Evolutionary conservation across 1,284 basidiomycete species (phyloP), one percentile per base, ranked within the genome.

Genomic region (Cerioporus squamosus): DNA sequence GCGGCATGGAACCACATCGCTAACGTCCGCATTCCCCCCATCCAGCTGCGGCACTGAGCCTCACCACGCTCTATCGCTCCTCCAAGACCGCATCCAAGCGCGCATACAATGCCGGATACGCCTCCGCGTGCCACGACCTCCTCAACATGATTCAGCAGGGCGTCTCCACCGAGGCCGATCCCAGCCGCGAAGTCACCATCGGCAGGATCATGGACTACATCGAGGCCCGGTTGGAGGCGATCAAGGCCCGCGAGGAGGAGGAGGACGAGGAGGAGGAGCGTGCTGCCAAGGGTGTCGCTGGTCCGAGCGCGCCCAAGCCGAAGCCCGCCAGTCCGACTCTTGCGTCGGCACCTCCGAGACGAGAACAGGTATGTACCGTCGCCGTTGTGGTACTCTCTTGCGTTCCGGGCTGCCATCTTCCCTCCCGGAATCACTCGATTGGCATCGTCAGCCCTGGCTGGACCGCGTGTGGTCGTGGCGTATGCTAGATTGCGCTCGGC

Each of bases 181-280:
- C 62, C 15, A 68, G 69, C 23, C 67, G 68, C 44, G 72, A 71
- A 33, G 84, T 90, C 81, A 84, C 86, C 0, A 87, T 92, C 65
- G 89, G 87, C 15, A 74, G 86, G 44, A 85, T 93, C 53, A 84
- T 92, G 85, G 89, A 92, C 66, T 92, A 90, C 85, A 83, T 87
- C 52, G 78, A 80, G 62, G 78, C 76, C 1, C 70, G 77, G 56
- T 73, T 91, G 44, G 90, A 92, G 33, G 89, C 88, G 0, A 82
- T 91, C 55, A 83, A 79, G 65, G 78, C 83, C 2, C 77, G 85
- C 51, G 87, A 90, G 57, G 88, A 90, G 54, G 90, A 91, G 68
- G 90, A 91, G 60, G 88, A 90, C 38, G 90, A 91, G 68, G 90
- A 90, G 54, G 87, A 90, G 62, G 87, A 90, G 59, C 44, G 69